Conservation (phyloP, 2,329 filamentous ascomycete species). For the Diplodia seriata region DNA sequence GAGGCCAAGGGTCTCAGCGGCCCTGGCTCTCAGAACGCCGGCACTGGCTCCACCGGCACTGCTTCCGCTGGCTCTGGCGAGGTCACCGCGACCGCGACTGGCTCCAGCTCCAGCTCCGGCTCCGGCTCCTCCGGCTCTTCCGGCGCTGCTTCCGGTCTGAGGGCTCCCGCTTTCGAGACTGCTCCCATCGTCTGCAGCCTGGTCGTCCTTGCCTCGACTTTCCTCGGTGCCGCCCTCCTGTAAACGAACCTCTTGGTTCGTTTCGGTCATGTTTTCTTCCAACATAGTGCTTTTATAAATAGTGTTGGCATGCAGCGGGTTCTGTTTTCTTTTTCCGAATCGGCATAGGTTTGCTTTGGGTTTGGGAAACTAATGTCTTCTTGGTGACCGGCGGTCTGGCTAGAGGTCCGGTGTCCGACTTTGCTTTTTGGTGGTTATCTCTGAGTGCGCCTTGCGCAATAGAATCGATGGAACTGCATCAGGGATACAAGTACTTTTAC, state of each 20-base stretch:
- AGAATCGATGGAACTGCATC: constrained; percentile 1
- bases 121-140: constrained; percentile 41
- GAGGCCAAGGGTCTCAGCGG: constrained; percentile 61
- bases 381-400: constrained; percentile 18
- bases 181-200: constrained; percentile 60
- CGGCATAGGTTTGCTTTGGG: constrained; percentile 29
- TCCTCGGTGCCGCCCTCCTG: constrained; percentile 60
- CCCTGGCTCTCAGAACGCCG: constrained; percentile 62
- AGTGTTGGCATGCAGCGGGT: constrained; percentile 30
- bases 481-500: constrained; percentile 24
- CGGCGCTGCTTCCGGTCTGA: constrained; percentile 55
- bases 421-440: constrained; percentile 13
- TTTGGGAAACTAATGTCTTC: constrained; percentile 28
- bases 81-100: constrained; percentile 48
- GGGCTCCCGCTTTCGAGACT: constrained; percentile 54
- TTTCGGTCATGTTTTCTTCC: constrained; percentile 9
- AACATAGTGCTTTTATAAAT: constrained; percentile 24
- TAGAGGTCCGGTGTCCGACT: constrained; percentile 27
- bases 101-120: constrained; percentile 39
- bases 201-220: constrained; percentile 59
- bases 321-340: constrained; percentile 26
- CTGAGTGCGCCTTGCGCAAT: constrained; percentile 11
- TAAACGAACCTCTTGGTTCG: constrained; percentile 36
- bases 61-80: constrained; percentile 59
- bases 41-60: constrained; percentile 53